Conservation (phyloP, 1,284 basidiomycete species). For the Rhodotorula sp. region DNA sequence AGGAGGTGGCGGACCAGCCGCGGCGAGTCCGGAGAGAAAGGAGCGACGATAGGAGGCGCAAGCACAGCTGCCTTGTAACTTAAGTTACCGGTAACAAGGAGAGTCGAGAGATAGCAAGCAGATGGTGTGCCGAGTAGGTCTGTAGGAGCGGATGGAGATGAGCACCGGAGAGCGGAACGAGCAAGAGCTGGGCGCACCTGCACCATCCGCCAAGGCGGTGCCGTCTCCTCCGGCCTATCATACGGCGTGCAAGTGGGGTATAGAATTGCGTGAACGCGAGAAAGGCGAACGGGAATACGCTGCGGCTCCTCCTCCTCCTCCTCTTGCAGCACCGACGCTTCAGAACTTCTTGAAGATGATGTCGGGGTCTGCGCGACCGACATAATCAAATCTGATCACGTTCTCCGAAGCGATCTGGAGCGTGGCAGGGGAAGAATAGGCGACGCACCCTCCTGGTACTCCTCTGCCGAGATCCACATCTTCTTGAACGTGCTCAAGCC, state of each 20-base stretch:
- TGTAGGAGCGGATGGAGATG: too few relatives aligned
- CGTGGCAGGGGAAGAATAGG: too few relatives aligned
- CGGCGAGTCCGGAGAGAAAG: background rate
- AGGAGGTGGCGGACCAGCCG: background rate
- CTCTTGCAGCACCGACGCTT: background rate
- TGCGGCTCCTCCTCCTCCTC: background rate
- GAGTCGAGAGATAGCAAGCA: too few relatives aligned
- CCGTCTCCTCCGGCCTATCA: too few relatives aligned
- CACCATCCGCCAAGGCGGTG: too few relatives aligned
- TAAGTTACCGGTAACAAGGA: too few relatives aligned
- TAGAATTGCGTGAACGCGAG: too few relatives aligned
- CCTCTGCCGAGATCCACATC: slow-evolving; percentile 93
- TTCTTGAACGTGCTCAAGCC: slow-evolving; percentile 92
- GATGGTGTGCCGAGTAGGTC: too few relatives aligned
- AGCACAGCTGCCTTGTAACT: background rate
- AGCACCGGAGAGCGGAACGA: too few relatives aligned
- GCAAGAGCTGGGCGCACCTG: too few relatives aligned
- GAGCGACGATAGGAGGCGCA: background rate
- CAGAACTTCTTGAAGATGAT: slow-evolving; percentile 41
- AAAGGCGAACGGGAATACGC: background rate
- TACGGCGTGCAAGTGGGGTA: too few relatives aligned
- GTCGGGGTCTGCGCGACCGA: slow-evolving; percentile 32
- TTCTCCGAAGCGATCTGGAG: background rate
- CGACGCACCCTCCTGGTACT: slow-evolving; percentile 81
- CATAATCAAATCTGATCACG: background rate